These are phyloP conservation scores for Neofusicoccum kwambonambiense DNA, from an alignment of 2,329 filamentous ascomycete genomes.

Conservation along the genomic window DNA sequence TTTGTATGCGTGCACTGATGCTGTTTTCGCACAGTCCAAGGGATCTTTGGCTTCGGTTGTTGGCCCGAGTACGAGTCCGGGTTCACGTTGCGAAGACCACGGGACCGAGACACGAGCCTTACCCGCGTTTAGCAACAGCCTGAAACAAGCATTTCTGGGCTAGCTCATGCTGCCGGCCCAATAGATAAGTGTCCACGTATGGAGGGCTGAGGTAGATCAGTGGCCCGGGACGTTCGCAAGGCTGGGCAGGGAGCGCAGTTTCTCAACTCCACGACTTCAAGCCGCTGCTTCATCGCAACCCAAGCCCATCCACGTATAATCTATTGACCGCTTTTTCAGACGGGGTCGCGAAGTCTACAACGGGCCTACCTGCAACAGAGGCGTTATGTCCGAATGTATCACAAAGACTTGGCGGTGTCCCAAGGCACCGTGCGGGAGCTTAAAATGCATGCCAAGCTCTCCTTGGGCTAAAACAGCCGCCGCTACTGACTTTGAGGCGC, in stretches of 20 bases:
- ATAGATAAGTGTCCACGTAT: not conserved
- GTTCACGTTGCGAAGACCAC: not conserved
- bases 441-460: conserved; percentile 2
- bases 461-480: not conserved
- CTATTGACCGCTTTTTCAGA: too few species aligned
- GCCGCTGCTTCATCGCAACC: too few species aligned
- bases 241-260: not conserved
- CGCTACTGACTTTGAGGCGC: not conserved
- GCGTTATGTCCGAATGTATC: not conserved
- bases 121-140: not conserved
- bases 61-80: not conserved
- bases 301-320: not conserved
- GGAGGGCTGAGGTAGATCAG: not conserved
- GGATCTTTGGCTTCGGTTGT: not conserved
- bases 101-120: not conserved
- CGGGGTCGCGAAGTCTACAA: too few species aligned
- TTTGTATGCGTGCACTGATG: not conserved
- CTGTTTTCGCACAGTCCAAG: not conserved
- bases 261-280: not conserved
- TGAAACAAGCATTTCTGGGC: not conserved
- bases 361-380: not conserved
- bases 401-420: not conserved
- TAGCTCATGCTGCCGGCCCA: not conserved
- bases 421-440: not conserved
- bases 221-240: not conserved